Evolutionary conservation across 805 yeast genomes (phyloP).

Genomic region (Candida jianshihensis): DNA sequence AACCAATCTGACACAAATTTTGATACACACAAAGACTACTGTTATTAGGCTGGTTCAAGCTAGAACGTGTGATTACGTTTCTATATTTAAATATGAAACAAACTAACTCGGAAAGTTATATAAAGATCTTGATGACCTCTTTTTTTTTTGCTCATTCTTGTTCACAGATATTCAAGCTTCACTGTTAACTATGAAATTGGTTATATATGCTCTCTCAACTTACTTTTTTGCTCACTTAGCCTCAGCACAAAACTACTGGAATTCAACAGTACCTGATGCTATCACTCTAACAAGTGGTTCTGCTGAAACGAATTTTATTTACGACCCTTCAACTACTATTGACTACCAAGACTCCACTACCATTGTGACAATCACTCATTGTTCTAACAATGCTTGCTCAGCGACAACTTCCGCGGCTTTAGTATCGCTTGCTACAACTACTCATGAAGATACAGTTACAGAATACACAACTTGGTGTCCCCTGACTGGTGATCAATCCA

Average conservation of each 20-base stretch:
- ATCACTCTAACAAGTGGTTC: not conserved
- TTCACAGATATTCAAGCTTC: too few relatives aligned
- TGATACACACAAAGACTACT: not conserved
- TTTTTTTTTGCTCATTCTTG: too few relatives aligned
- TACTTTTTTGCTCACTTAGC: not conserved
- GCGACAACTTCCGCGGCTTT: slow-evolving; percentile 12
- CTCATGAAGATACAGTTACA: slow-evolving; percentile 23
- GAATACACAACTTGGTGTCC: slow-evolving; percentile 22
- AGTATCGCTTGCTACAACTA: slow-evolving; percentile 26
- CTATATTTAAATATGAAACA: too few relatives aligned
- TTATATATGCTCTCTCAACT: not conserved
- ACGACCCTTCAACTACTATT: not conserved
- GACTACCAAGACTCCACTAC: slow-evolving; percentile 7
- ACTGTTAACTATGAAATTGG: slow-evolving; percentile 1
- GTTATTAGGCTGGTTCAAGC: too few relatives aligned
- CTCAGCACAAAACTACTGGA: slow-evolving; percentile 4
- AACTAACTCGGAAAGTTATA: too few relatives aligned
- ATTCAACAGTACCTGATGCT: not conserved
- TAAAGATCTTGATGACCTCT: too few relatives aligned
- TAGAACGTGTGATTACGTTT: too few relatives aligned
- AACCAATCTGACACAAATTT: slow-evolving; percentile 2
- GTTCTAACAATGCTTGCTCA: slow-evolving; percentile 10
- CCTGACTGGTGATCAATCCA: too few relatives aligned
- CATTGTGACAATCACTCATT: slow-evolving; percentile 16
- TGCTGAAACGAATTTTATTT: slow-evolving; percentile 7